Evolutionary conservation across 495 filamentous ascomycete species (phyloP).

Genomic region (Trichoderma gamsii): DNA sequence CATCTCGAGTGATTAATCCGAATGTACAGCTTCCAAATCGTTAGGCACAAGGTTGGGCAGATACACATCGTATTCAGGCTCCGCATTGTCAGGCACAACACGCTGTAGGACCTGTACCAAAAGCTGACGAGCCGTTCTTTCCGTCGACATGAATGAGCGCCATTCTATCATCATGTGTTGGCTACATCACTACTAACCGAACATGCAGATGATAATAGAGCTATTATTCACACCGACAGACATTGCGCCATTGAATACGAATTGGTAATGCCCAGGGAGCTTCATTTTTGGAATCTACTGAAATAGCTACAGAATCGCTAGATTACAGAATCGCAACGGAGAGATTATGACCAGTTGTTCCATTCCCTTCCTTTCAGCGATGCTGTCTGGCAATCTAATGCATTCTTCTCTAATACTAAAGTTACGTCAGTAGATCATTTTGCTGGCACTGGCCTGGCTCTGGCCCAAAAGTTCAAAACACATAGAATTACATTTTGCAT

Average conservation of each 20-base stretch:
- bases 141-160: neutral
- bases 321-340: neutral
- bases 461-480: too few relatives aligned
- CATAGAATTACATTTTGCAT: too few relatives aligned
- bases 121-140: neutral
- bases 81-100: neutral
- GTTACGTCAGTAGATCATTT: too few relatives aligned
- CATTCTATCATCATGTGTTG: neutral
- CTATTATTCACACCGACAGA: neutral
- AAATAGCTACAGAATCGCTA: neutral
- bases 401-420: too few relatives aligned
- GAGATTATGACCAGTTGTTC: neutral
- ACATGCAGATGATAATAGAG: neutral
- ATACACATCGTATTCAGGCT: neutral
- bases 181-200: neutral
- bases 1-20: neutral
- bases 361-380: too few relatives aligned
- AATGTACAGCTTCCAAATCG: neutral
- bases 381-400: too few relatives aligned
- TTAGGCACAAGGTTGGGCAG: neutral
- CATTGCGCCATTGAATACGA: neutral
- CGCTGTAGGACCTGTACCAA: conserved; percentile 1
- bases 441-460: too few relatives aligned
- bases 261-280: neutral
- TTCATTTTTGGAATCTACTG: neutral